A percentile compares a stretch with the other conserved stretches of the same genome.
Evolutionary conservation across 495 filamentous ascomycete genomes (phyloP).

Genomic region (Talaromyces adpressus): DNA sequence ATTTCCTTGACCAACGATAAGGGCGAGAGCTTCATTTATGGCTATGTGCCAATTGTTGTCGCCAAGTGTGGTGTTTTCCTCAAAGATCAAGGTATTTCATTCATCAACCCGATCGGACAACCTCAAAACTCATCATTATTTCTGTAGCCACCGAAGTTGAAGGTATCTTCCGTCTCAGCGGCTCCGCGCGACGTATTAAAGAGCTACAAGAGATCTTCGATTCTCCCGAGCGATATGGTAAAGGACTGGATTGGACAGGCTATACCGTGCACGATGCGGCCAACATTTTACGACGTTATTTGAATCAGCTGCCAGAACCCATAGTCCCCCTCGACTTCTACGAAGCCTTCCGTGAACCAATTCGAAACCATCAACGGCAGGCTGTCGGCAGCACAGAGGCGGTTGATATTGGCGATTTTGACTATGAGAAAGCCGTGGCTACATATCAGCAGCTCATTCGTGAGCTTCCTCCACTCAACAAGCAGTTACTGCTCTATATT

Average conservation of each 20-base stretch:
- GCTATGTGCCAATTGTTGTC: constrained; percentile 97
- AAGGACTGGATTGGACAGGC: constrained; percentile 92
- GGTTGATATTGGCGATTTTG: constrained; percentile 54
- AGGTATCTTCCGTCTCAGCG: constrained; percentile 93
- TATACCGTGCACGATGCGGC: constrained; percentile 99
- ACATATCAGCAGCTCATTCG: constrained; percentile 87
- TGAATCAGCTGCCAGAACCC: constrained; percentile 90
- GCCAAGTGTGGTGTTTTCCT: constrained; percentile 97
- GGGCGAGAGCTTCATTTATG: constrained; percentile 94
- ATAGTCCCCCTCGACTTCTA: constrained; percentile 96
- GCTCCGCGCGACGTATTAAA: constrained; percentile 97
- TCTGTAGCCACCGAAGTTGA: constrained; percentile 83
- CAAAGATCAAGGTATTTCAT: constrained; percentile 85
- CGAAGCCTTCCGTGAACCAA: constrained; percentile 78
- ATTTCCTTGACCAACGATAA: constrained; percentile 90
- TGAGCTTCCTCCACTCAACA: constrained; percentile 86
- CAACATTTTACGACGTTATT: constrained; percentile 89
- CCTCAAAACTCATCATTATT: neutral
- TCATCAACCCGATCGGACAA: neutral
- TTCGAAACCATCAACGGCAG: constrained; percentile 69
- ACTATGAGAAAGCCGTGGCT: constrained; percentile 67
- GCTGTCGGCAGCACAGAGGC: constrained; percentile 49
- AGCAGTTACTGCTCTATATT: constrained; percentile 93
- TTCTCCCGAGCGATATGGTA: constrained; percentile 92
- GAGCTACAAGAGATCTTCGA: constrained; percentile 88